Base-by-base conservation (phyloP, 2,329 filamentous ascomycete species). In the Microascus cirrosus region DNA sequence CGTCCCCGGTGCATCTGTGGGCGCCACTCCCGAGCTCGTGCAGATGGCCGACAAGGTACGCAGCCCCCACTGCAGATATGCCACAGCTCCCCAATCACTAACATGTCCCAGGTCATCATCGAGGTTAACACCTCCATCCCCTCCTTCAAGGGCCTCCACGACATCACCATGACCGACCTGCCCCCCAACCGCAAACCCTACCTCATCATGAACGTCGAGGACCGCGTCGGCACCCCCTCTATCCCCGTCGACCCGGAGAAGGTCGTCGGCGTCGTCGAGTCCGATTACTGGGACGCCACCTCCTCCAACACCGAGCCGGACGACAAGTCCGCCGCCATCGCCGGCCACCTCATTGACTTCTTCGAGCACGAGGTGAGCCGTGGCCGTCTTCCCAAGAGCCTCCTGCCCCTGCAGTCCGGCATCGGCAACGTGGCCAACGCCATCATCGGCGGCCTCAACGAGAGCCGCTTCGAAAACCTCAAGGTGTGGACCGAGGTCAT, bases 341-440 rank as follows among this genome's bases (percentile, higher is more conserved):
- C 91, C 52, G 69, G 73, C 54, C 86, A 95, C 72, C 73, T 95
- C 59, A 94, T 95, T 62, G 89, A 95, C 65, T 82, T 79, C 76
- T 79, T 95, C 58, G 86, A 94, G 74, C 88, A 95, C 72, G 90
- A 95, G 72, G 91, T 95, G 57, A 74, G 76, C 32, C 85, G 86
- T 62, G 90, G 86, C 61, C 85, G 90, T 45, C 81, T 95, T 56
- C 90, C 90, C 2, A 72, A 81, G 64, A 90, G 84, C 67, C 81
- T 95, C 1, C 78, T 94, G 1, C 90, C 90, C 1, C 80, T 95
- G 20, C 90, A 95, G 71, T 92, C 87, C 12, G 90, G 90, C 52
- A 95, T 95, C 64, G 90, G 91, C 62, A 95, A 95, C 76, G 95
- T 95, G 64, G 90, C 90, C 71, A 95, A 95, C 71, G 90, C 90